Percentiles rank a stretch among this genome's conserved stretches.
phyloP scores from a whole-genome alignment of 768 basidiomycete genomes.

The Russula lepida region DNA sequence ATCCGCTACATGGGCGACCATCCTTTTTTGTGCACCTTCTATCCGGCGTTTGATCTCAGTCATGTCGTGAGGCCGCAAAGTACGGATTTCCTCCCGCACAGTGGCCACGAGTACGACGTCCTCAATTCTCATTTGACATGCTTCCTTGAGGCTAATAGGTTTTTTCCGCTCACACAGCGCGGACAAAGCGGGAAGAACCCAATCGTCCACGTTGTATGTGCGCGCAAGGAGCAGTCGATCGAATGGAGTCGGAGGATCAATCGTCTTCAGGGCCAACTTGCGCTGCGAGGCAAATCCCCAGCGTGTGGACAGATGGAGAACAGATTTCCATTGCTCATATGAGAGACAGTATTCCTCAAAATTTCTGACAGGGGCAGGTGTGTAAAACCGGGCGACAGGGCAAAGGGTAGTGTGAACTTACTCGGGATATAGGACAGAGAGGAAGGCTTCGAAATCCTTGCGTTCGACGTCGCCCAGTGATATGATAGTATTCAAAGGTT shows the following conservation, averaged over 20 bases:
- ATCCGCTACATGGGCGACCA: background rate
- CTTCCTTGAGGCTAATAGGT: background rate
- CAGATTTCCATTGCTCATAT: background rate
- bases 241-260: background rate
- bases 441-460: slow-evolving; percentile 11
- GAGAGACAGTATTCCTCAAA: background rate
- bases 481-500: background rate
- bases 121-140: background rate
- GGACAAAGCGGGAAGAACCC: slow-evolving; percentile 5
- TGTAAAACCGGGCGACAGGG: background rate
- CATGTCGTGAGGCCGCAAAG: background rate
- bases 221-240: slow-evolving; percentile 10
- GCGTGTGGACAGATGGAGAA: background rate
- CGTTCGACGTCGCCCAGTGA: background rate
- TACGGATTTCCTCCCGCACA: background rate
- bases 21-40: background rate
- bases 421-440: slow-evolving; percentile 7
- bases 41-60: background rate
- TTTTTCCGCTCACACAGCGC: background rate
- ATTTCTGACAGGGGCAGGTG: background rate
- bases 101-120: slow-evolving; percentile 8
- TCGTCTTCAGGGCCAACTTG: background rate
- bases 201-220: slow-evolving; percentile 1
- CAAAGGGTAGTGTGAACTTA: background rate
- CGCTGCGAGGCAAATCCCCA: slow-evolving; percentile 26